Percentiles rank a stretch among this genome's conserved stretches.
phyloP scores from a whole-genome alignment of 371 early-diverging fungal genomes.

The Mucor racemosus region DNA sequence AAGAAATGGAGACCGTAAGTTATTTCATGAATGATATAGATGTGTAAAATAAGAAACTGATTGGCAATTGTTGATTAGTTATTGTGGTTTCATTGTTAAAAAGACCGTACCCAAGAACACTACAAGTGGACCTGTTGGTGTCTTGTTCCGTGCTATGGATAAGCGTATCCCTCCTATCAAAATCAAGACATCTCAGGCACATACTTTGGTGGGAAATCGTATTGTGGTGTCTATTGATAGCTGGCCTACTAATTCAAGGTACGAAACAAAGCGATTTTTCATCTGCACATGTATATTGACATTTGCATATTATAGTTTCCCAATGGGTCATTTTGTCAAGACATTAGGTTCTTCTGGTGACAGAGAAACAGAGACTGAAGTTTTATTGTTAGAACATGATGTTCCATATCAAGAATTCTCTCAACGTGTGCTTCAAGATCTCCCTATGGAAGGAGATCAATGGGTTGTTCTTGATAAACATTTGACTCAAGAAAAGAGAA shows the following conservation, averaged over 20 bases:
- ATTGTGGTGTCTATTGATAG: conserved; percentile 91
- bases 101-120: conserved; percentile 63
- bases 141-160: conserved; percentile 89
- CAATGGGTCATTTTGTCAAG: conserved; percentile 93
- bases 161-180: conserved; percentile 89
- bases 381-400: conserved; percentile 93
- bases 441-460: conserved; percentile 86
- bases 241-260: conserved; percentile 82
- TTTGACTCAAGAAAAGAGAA: conserved; percentile 63
- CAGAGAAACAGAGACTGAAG: conserved; percentile 93
- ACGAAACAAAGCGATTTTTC: conserved; percentile 18
- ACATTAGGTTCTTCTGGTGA: conserved; percentile 92
- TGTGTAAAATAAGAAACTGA: not conserved
- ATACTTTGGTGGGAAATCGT: conserved; percentile 74
- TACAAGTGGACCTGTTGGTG: conserved; percentile 56
- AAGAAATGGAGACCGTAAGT: conserved; percentile 90
- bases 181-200: conserved; percentile 89
- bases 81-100: conserved; percentile 91
- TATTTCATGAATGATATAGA: not conserved
- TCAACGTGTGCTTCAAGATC: conserved; percentile 74
- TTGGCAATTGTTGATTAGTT: conserved; percentile 27
- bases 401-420: conserved; percentile 94
- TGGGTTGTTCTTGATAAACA: conserved; percentile 84
- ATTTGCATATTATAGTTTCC: conserved; percentile 43
- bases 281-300: conserved; percentile 5